Evolutionary conservation across 257 asterid genomes (phyloP), one percentile per base, ranked within the genome.

Genomic region (Solanum ossicruentum): DNA sequence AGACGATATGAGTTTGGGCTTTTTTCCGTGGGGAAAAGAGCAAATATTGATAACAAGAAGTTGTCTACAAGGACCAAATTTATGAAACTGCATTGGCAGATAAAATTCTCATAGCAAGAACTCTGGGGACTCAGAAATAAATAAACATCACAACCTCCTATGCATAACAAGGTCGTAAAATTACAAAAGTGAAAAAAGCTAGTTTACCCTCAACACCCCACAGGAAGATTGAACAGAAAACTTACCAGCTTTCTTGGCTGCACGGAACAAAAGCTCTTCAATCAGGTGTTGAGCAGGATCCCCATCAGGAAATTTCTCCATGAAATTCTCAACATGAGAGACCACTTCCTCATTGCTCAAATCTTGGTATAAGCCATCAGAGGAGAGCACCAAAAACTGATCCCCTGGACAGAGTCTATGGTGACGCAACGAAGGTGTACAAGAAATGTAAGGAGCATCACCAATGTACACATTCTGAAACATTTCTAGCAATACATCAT

Each of bases 271-370:
- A 87, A 94, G 98, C 91, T 94, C 99, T 92, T 94, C 98, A 80
- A 96, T 93, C 43, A 94, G 92, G 90, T 96, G 97, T 88, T 96
- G 98, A 77, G 99, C 99, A 70, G 99, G 99, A 86, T 96, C 99
- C 61, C 99, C 99, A 85, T 96, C 99, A 45, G 98, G 98, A 91
- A 90, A 93, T 91, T 92, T 94, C 93, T 94, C 98, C 96, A 96
- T 89, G 89, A 96, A 96, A 87, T 91, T 94, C 86, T 93, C 96
- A 85, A 94, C 97, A 89, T 82, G 93, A 58, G 93, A 88, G 88
- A 96, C 98, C 85, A 96, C 99, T 84, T 96, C 99, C 91, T 94
- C 92, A 88, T 96, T 96, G 92, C 94, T 93, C 88, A 96, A 93
- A 82, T 96, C 94, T 89, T 96, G 99, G 91, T 96, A 96, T 89